Base-by-base conservation (phyloP, 192 early-diverging fungal species). In the Mortierella alpina region DNA sequence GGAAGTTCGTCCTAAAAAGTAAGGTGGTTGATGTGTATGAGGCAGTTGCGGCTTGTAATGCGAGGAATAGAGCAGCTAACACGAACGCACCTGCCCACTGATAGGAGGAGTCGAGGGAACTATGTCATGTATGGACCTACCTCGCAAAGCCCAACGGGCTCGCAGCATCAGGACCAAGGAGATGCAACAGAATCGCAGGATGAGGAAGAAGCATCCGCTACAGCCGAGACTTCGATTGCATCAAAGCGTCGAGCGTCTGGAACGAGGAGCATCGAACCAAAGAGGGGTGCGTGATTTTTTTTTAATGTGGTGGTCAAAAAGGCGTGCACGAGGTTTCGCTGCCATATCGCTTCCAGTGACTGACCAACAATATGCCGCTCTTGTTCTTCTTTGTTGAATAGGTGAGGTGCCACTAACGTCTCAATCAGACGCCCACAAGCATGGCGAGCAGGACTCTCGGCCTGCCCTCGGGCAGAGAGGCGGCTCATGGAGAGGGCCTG, bases 1-100 rank as follows among this genome's bases (percentile, higher is more conserved):
- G 70, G 97, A 98, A 84, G 87, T 91, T 20, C 85, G 88, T 11
- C 70, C 78, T 39, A 71, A 79, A 64, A 80, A 79, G 83, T 84
- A 72, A 18, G 64, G 54, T 22, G 13, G 22, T 55, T 55, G 54
- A 55, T 31, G 49, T 17, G 49, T 49, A 49, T 50, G 17, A 17
- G 49, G 12, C 17, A 1, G 31, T 3, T 31, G 31, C 31, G 31
- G 31, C 31, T 31, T 31, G 31, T 31, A 31, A 31, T 50, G 49
- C 49, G 49, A 11, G 49, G 4, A 1, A 6, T 22, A 45, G 0
- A 31, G 48, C 66, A 45, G 44, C 41, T 15, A 52, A 46, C 4
- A 45, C 14, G 12, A 18, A n/a, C 51, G 2, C 13, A 8, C 44
- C 22, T 6, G 18, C 11, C 11, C 12, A 41, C 42, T 1, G 3